phyloP scores from a whole-genome alignment of 805 yeast genomes.

The Vanderwaltozyma verrucispora region DNA sequence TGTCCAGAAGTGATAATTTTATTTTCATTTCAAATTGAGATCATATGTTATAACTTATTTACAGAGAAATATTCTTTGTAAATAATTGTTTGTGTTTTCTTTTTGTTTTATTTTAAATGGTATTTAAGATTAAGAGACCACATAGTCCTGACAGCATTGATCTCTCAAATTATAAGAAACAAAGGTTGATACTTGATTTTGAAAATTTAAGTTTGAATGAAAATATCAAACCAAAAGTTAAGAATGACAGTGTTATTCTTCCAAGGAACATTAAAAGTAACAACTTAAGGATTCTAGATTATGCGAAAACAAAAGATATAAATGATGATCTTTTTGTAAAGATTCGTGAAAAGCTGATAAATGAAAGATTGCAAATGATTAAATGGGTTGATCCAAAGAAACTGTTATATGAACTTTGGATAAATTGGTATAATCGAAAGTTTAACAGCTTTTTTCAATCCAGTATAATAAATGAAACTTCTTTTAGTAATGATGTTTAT shows the following conservation, averaged over 20 bases:
- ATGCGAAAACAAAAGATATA: background rate
- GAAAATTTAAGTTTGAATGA: conserved; percentile 19
- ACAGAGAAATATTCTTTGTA: background rate
- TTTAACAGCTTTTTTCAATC: background rate
- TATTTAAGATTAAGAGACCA: conserved; percentile 20
- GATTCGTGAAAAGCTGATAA: conserved; percentile 1
- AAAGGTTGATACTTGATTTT: conserved; percentile 25
- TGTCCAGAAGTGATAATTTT: no score
- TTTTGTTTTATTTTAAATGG: background rate
- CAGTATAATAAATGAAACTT: no score
- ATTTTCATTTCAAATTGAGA: no score
- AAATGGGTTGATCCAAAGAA: conserved; percentile 18
- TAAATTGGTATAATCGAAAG: conserved; percentile 15
- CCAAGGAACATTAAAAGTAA: conserved; percentile 5
- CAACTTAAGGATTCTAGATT: background rate
- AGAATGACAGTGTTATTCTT: conserved; percentile 4
- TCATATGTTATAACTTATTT: no score
- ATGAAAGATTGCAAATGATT: conserved; percentile 20
- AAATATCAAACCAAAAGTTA: conserved; percentile 2
- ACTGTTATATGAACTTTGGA: conserved; percentile 22
- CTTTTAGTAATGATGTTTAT: no score
- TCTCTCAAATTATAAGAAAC: conserved; percentile 26
- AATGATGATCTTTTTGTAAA: conserved; percentile 2
- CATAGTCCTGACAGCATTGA: conserved; percentile 21
- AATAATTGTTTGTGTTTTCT: background rate